A percentile compares a stretch with the other conserved stretches of the same genome.
Conservation (phyloP, 1,284 basidiomycete species). For the Papiliotrema laurentii region DNA sequence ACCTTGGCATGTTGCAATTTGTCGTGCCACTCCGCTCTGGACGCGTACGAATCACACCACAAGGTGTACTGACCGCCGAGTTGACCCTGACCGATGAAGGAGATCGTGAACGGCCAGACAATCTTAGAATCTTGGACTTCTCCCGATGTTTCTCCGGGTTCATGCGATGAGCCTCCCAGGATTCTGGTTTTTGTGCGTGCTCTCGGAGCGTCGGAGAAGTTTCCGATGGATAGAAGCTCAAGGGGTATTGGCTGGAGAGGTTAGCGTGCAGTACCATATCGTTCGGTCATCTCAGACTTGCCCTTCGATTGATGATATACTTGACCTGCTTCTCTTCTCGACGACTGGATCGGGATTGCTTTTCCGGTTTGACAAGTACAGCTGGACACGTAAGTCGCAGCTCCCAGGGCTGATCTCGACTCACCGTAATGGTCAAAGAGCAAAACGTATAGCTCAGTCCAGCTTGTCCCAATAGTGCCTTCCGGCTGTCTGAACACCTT, state of each 20-base stretch:
- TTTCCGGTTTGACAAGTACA: slow-evolving; percentile 78
- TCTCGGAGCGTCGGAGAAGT: slow-evolving; percentile 58
- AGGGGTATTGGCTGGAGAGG: slow-evolving; percentile 74
- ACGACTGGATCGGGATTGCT: slow-evolving; percentile 66
- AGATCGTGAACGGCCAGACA: slow-evolving; percentile 68
- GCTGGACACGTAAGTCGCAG: slow-evolving; percentile 52
- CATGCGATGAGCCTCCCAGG: slow-evolving; percentile 26
- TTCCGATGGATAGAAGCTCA: slow-evolving; percentile 73
- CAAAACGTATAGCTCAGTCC: slow-evolving; percentile 79
- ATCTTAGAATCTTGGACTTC: slow-evolving; percentile 57
- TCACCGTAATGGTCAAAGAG: slow-evolving; percentile 89
- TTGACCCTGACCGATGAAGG: slow-evolving; percentile 76
- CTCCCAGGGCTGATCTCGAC: slow-evolving; percentile 31
- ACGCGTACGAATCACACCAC: slow-evolving; percentile 73
- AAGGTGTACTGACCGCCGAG: slow-evolving; percentile 75
- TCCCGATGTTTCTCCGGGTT: slow-evolving; percentile 10
- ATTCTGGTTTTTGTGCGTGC: slow-evolving; percentile 32
- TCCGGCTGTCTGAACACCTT: slow-evolving; percentile 79
- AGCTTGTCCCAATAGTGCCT: slow-evolving; percentile 71
- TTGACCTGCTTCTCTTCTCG: slow-evolving; percentile 53
- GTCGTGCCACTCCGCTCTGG: slow-evolving; percentile 77
- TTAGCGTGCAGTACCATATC: not conserved
- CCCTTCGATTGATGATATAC: slow-evolving; percentile 62
- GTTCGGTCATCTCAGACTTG: slow-evolving; percentile 46
- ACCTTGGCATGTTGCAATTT: slow-evolving; percentile 85